Evolutionary conservation across 352 stramenopile genomes (phyloP).

Genomic region (Pythium sukuiense): DNA sequence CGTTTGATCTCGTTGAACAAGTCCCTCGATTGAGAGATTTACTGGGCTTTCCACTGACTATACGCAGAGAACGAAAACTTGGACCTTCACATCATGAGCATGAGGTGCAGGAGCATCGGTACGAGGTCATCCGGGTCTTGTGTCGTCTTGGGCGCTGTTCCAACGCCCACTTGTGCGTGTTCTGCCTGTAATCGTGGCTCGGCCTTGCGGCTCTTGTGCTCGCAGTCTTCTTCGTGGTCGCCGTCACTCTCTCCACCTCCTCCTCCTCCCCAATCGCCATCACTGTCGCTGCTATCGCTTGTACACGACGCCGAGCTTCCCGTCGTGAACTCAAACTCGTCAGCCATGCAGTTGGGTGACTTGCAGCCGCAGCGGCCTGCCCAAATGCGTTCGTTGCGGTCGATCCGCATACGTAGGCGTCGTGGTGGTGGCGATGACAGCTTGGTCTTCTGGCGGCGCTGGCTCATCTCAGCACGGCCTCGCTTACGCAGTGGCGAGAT

Average conservation of each 20-base stretch:
- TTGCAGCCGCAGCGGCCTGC: slow-evolving; percentile 24
- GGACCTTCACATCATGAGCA: slow-evolving; percentile 21
- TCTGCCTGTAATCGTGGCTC: background rate
- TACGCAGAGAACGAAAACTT: no score
- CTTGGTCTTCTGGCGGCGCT: slow-evolving; percentile 1
- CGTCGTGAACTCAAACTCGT: slow-evolving; percentile 25
- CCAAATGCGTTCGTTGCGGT: slow-evolving; percentile 22
- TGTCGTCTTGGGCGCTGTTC: background rate
- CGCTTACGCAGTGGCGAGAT: slow-evolving; percentile 21
- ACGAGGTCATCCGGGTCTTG: slow-evolving; percentile 19
- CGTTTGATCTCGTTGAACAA: no score
- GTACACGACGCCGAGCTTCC: slow-evolving; percentile 12
- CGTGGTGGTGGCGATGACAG: background rate
- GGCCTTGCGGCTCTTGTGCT: background rate
- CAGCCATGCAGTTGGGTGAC: slow-evolving; percentile 21
- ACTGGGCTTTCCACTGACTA: no score
- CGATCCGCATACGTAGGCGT: slow-evolving; percentile 17
- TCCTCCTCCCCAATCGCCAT: background rate
- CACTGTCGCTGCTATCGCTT: slow-evolving; percentile 12
- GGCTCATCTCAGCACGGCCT: background rate
- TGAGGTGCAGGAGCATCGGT: slow-evolving; percentile 26
- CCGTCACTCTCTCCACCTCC: background rate
- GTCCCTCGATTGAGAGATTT: no score
- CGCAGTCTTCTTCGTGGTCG: background rate
- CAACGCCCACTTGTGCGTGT: background rate